Conservation (phyloP, 2,329 filamentous ascomycete genomes). For the Rutstroemia sydowiana region DNA sequence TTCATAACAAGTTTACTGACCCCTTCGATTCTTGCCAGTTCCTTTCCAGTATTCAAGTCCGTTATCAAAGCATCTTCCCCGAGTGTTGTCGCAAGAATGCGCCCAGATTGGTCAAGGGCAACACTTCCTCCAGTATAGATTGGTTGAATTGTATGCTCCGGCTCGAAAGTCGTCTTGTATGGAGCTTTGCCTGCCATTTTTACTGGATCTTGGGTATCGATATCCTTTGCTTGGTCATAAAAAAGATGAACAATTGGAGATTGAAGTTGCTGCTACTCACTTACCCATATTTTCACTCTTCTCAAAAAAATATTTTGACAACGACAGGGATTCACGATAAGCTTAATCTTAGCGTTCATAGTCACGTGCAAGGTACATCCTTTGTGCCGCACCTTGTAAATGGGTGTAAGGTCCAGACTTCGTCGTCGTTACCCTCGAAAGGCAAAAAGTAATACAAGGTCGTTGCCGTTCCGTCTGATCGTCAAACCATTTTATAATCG, state of each 20-base stretch:
- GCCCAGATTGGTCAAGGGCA: constrained; percentile 71
- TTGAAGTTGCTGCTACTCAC: not conserved
- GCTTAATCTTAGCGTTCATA: constrained; percentile 18
- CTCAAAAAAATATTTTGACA: constrained; percentile 15
- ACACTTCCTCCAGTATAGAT: constrained; percentile 91
- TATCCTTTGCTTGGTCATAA: not conserved
- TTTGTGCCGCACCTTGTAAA: not conserved
- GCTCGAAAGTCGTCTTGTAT: constrained; percentile 84
- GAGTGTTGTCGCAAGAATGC: constrained; percentile 79
- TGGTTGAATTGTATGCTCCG: constrained; percentile 74
- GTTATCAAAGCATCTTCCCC: constrained; percentile 88
- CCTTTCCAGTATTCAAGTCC: constrained; percentile 72
- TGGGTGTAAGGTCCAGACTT: not conserved
- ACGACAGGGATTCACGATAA: constrained; percentile 14
- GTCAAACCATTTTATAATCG: too few species aligned
- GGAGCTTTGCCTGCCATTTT: constrained; percentile 55
- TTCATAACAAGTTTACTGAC: constrained; percentile 40
- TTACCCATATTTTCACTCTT: not conserved
- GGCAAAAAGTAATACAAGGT: too few species aligned
- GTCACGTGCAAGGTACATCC: constrained; percentile 2
- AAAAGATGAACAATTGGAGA: too few species aligned
- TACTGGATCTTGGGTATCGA: not conserved
- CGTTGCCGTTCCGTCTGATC: too few species aligned
- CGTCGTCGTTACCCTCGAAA: too few species aligned
- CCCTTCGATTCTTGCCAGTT: constrained; percentile 81